Evolutionary conservation across 1,284 basidiomycete genomes (phyloP).

Genomic region (Sphaerobolus stellatus): DNA sequence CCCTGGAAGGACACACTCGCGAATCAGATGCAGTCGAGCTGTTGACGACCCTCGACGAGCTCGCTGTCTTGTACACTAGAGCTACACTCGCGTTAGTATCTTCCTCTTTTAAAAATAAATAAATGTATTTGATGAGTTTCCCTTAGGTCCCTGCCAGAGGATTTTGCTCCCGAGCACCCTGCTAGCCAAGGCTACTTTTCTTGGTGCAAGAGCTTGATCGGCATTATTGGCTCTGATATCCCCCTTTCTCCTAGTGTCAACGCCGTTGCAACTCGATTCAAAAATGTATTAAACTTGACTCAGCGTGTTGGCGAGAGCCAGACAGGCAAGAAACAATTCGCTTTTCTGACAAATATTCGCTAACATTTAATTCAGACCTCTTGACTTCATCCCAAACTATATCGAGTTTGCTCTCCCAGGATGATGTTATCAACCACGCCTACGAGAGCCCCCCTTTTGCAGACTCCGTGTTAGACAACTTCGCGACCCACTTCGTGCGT

Average conservation of each 20-base stretch:
- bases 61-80: background rate
- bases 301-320: constrained; percentile 13
- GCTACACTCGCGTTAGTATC: background rate
- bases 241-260: background rate
- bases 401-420: constrained; percentile 16
- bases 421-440: constrained; percentile 20
- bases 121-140: background rate
- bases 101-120: background rate
- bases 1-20: background rate
- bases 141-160: constrained; percentile 4
- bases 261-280: background rate
- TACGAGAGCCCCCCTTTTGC: constrained; percentile 19
- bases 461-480: constrained; percentile 16
- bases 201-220: background rate
- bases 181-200: constrained; percentile 13
- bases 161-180: background rate
- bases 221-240: background rate
- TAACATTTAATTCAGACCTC: constrained; percentile 7
- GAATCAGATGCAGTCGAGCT: background rate
- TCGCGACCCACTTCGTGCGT: constrained; percentile 13
- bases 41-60: background rate
- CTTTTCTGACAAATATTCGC: background rate
- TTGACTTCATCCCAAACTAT: constrained; percentile 10
- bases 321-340: constrained; percentile 8
- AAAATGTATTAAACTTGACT: constrained; percentile 15